Conservation (phyloP, 2,329 filamentous ascomycete genomes). For the Teratosphaeria gauchensis region DNA sequence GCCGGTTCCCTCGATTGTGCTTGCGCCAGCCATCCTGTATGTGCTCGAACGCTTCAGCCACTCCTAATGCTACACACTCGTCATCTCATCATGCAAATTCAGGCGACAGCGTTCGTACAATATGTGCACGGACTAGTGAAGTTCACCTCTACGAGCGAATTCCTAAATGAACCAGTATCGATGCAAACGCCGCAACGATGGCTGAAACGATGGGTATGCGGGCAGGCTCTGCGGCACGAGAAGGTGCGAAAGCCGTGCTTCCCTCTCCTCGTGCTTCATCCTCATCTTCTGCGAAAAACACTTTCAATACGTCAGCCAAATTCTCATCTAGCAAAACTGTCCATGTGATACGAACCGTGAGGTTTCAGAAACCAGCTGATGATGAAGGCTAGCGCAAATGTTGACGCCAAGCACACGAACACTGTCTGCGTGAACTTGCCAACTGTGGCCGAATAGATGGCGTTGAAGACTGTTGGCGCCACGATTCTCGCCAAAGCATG, state of each 20-base stretch:
- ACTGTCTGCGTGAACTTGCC: constrained; percentile 68
- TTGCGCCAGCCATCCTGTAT: not conserved
- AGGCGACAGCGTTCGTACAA: not conserved
- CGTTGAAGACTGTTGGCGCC: constrained; percentile 73
- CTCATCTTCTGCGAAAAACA: not conserved
- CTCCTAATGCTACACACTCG: not conserved
- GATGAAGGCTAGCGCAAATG: constrained; percentile 58
- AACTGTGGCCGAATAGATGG: constrained; percentile 76
- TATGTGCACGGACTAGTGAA: too few species aligned
- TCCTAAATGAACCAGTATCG: not conserved
- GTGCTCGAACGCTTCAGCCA: not conserved
- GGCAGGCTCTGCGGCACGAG: not conserved
- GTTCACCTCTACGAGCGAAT: not conserved
- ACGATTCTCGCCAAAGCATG: constrained; percentile 74
- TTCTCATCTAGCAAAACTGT: not conserved
- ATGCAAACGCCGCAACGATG: not conserved
- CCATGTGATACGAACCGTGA: constrained; percentile 52
- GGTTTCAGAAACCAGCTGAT: constrained; percentile 63
- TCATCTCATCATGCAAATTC: not conserved
- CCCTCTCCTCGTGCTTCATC: not conserved
- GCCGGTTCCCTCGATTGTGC: not conserved
- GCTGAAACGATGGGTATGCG: not conserved
- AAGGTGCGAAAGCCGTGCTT: not conserved
- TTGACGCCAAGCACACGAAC: constrained; percentile 61
- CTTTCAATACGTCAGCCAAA: not conserved